A percentile compares a stretch with the other conserved stretches of the same genome.
Conservation (phyloP, 2,329 filamentous ascomycete species). For the Ophiostoma angusticollis region DNA sequence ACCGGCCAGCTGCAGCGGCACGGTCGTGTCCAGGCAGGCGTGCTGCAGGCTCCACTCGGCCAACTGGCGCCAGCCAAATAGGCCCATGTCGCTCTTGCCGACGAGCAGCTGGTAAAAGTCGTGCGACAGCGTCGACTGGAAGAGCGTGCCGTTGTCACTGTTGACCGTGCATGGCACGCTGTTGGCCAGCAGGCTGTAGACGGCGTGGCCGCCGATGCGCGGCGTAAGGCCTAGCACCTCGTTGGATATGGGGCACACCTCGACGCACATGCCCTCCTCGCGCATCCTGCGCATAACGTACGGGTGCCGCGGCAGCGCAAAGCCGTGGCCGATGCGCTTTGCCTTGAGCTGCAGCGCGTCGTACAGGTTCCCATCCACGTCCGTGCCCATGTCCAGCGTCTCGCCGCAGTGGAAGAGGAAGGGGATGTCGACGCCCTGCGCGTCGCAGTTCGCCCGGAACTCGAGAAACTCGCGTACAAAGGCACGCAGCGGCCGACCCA, state of each 20-base stretch:
- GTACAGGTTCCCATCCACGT: conserved; percentile 54
- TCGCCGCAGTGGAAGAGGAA: conserved; percentile 70
- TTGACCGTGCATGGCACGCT: conserved; percentile 62
- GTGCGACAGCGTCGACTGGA: conserved; percentile 57
- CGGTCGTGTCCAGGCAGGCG: conserved; percentile 43
- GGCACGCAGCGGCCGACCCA: conserved; percentile 44
- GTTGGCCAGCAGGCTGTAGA: conserved; percentile 57
- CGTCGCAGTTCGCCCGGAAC: conserved; percentile 40
- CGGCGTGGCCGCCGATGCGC: conserved; percentile 50
- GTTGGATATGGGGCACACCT: conserved; percentile 66
- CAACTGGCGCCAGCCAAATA: conserved; percentile 61
- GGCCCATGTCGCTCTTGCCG: conserved; percentile 50
- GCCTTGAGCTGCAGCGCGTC: conserved; percentile 54
- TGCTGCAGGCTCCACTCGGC: conserved; percentile 50
- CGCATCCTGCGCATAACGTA: conserved; percentile 54
- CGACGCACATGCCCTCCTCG: conserved; percentile 52
- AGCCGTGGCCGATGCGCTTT: conserved; percentile 63
- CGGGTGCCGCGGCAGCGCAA: conserved; percentile 54
- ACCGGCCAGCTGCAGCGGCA: too few relatives aligned
- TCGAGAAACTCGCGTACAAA: conserved; percentile 42
- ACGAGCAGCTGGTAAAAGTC: conserved; percentile 69
- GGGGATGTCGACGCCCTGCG: conserved; percentile 42
- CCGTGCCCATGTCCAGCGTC: conserved; percentile 52
- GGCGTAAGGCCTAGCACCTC: conserved; percentile 60
- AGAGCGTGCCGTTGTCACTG: conserved; percentile 63